Base-by-base conservation (phyloP, 106 monocot genomes). In the Dioscorea alata region DNA sequence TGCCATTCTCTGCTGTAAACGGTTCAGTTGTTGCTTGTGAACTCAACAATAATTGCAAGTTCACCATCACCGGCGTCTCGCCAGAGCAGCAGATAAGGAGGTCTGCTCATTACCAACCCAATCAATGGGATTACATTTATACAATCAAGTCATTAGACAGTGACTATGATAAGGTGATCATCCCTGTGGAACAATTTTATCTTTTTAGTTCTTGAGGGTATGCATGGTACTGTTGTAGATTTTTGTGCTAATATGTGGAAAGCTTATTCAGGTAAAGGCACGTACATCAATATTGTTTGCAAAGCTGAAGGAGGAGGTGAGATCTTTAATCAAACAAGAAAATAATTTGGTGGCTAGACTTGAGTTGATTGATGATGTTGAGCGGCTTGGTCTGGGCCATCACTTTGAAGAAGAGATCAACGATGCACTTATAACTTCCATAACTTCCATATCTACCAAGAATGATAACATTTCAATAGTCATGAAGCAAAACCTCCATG, bases 401-500 rank as follows among this genome's bases (percentile, higher is more conserved):
- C 72, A 62, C 72, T 72, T 72, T 34, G 13, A 62, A 15, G 23
- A 62, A 25, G 72, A 72, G 63, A 63, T 72, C 25, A 50, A 17
- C 28, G 2, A n/a, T 18, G 61, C 15, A 10, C 50, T 72, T 6
- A 50, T n/a, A n/a, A n/a, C 48, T 25, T 31, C n/a, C n/a, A n/a
- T n/a, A n/a, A n/a, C n/a, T n/a, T n/a, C 62, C 23, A 17, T 72
- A 21, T 72, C 49, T 4, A 25, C 12, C 19, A 51, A 61, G 8
- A 31, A 4, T 15, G 33, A 13, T 18, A 24, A 61, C 7, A 12
- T 42, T 14, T 33, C 22, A 4, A 4, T 21, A 14, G 14, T 17
- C 23, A 6, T 72, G 31, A n/a, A 61, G 49, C 50, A 57, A 17
- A 50, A 72, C 52, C 72, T 72, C 50, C 48, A 50, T 50, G 61